Conservation (phyloP, 768 basidiomycete genomes). For the Naganishia vaughanmartiniae region DNA sequence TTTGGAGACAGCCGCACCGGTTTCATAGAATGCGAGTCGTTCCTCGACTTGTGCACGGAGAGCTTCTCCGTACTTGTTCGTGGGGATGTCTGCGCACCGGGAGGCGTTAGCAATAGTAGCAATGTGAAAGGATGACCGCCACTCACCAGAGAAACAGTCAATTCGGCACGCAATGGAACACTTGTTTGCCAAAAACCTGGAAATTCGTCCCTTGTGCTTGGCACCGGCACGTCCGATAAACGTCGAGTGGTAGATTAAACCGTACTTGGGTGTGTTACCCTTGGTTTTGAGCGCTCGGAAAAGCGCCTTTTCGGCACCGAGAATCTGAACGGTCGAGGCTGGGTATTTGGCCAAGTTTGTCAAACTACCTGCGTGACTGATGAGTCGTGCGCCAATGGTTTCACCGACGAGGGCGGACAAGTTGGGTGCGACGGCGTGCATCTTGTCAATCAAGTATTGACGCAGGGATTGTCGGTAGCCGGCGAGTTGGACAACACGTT, state of each 20-base stretch:
- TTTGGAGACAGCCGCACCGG: slow-evolving; percentile 80
- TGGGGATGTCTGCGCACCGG: slow-evolving; percentile 58
- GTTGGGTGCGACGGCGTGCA: slow-evolving; percentile 94
- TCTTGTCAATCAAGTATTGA: slow-evolving; percentile 87
- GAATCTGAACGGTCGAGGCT: slow-evolving; percentile 94
- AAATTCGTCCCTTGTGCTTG: slow-evolving; percentile 95
- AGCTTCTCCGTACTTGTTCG: slow-evolving; percentile 91
- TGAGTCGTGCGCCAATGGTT: slow-evolving; percentile 84
- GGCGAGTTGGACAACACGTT: slow-evolving; percentile 82
- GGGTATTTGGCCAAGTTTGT: slow-evolving; percentile 98
- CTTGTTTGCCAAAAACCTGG: slow-evolving; percentile 98
- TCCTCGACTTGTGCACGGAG: slow-evolving; percentile 92
- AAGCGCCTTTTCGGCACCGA: slow-evolving; percentile 95
- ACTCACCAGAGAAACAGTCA: slow-evolving; percentile 67
- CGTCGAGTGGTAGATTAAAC: slow-evolving; percentile 88
- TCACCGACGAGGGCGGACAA: slow-evolving; percentile 86
- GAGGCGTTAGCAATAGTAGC: too few relatives aligned
- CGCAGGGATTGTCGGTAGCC: slow-evolving; percentile 91
- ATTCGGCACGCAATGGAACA: slow-evolving; percentile 95
- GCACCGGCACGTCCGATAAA: slow-evolving; percentile 94
- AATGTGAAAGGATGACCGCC: too few relatives aligned
- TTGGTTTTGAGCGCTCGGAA: slow-evolving; percentile 98
- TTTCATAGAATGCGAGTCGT: slow-evolving; percentile 89
- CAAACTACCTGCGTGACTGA: slow-evolving; percentile 92
- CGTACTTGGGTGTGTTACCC: slow-evolving; percentile 98